Evolutionary conservation across 805 yeast species (phyloP), one percentile per base, ranked within the genome.

Genomic region (Candida palmyrensis): DNA sequence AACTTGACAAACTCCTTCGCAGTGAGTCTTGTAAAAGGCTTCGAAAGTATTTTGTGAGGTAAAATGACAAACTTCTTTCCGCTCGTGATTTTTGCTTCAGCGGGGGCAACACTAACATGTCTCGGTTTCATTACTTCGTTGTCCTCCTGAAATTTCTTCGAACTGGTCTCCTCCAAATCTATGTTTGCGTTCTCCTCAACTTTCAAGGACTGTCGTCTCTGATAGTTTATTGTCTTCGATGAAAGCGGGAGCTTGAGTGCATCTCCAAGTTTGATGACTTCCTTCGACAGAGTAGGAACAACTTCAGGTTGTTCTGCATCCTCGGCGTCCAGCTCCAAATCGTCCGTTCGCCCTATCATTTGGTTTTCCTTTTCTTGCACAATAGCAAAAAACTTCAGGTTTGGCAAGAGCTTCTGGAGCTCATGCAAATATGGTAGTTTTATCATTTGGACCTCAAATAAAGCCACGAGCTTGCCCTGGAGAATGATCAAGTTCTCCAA

Each of bases 1-100:
- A 66, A 63, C 36, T 47, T 49, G 29, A 63, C 44, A 36, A 58
- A 63, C 38, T 66, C 71, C 33, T 53, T 53, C 12, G 60, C 48
- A 17, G 60, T 45, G 19, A 66, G 47, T 34, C 58, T 58, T 21
- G 57, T 48, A 39, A 66, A 59, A 9, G 71, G 70, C 32, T 62
- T 61, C 37, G 51, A 57, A 27, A 66, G 49, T n/a, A 66, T 61
- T 38, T 56, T 56, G 38, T 66, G 71, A 1, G 72, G 71, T 5
- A 65, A 55, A 6, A 66, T 53, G 7, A 63, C 55, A 17, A 59
- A 42, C 36, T 49, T 54, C 35, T 55, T 53, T 6, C 37, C 41
- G 5, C 32, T 33, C 12, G 22, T 11, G 10, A 12, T 18, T 17
- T 30, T 30, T 21, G 23, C 10, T 21, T 9, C 9, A 21, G 23